phyloP scores from a whole-genome alignment of 768 basidiomycete species.

The Tephrocybe sp. region DNA sequence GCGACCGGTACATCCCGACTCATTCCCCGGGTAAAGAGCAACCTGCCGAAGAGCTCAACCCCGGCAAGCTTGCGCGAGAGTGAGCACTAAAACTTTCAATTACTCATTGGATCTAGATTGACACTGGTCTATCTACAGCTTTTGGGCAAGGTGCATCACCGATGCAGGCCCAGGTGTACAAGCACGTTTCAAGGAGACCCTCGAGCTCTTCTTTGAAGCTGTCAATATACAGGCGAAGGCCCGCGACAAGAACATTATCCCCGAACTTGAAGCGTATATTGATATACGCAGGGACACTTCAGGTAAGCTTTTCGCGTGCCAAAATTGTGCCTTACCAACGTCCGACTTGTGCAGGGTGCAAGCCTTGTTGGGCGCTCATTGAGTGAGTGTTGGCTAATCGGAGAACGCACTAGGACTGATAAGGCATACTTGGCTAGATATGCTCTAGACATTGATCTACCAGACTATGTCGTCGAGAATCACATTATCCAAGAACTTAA shows the following conservation, averaged over 20 bases:
- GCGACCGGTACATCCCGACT: slow-evolving; percentile 50
- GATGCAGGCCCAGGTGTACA: slow-evolving; percentile 59
- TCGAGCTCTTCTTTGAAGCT: slow-evolving; percentile 69
- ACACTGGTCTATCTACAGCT: slow-evolving; percentile 38
- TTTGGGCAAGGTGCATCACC: slow-evolving; percentile 63
- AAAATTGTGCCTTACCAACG: neutral
- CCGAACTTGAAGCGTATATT: slow-evolving; percentile 76
- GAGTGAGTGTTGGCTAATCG: slow-evolving; percentile 42
- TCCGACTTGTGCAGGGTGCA: slow-evolving; percentile 43
- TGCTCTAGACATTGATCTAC: slow-evolving; percentile 66
- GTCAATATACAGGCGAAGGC: slow-evolving; percentile 62
- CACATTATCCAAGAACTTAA: slow-evolving; percentile 60
- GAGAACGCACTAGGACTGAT: neutral
- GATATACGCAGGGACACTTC: slow-evolving; percentile 72
- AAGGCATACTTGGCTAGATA: slow-evolving; percentile 36
- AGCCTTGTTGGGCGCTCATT: slow-evolving; percentile 74
- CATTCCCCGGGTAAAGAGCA: slow-evolving; percentile 36
- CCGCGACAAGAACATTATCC: slow-evolving; percentile 52
- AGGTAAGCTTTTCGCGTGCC: slow-evolving; percentile 35
- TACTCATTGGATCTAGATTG: neutral
- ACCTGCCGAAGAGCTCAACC: slow-evolving; percentile 43
- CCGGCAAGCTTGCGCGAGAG: slow-evolving; percentile 71
- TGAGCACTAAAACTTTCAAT: slow-evolving; percentile 33
- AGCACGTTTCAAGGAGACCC: slow-evolving; percentile 69
- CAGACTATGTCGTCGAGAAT: slow-evolving; percentile 68